Evolutionary conservation across 257 asterid species (phyloP), one percentile per base, ranked within the genome.

Genomic region (Ehretia macrophylla): DNA sequence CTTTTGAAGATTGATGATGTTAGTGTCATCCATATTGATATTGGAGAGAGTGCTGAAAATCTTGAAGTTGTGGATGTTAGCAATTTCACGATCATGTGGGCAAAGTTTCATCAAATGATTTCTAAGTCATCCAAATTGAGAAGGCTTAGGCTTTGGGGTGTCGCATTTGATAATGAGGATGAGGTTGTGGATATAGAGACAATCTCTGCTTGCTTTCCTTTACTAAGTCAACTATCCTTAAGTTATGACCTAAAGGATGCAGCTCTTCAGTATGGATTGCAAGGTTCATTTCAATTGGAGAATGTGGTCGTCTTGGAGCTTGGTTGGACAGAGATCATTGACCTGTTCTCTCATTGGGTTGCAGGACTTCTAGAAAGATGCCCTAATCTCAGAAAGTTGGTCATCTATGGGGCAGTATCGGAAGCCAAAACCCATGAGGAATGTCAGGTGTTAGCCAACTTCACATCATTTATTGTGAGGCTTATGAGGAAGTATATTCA

Each of bases 31-130:
- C 97, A 89, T 80, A 90, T 89, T 52, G 95, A 89, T 65, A 85
- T 89, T 45, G 95, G 95, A 0, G 97, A 89, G 68, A 80, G 81
- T 57, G 76, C 84, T 55, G 95, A 89, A 56, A 81, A 89, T 75
- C 85, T 89, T 22, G 97, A 86, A 77, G 69, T 81, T 57, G 94
- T 89, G 61, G 97, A 89, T 72, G 97, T 88, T 37, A 85, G 94
- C 81, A 88, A 85, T 79, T 89, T 89, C 72, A 86, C 97, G 1
- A 82, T 89, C 74, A 84, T 82, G 91, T 89, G 97, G 97, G 82
- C 88, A 0, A 89, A 89, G 69, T 89, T 89, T 74, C 94, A 80
- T 56, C 85, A 81, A 61, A 89, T 89, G 97, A 86, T 89, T 60
- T 81, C 97, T 45, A 82, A 82, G 60, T 89, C 97, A 0, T 67